These are phyloP conservation scores for Tephrocybe sp. DNA, from an alignment of 768 basidiomycete species.

Conservation along the genomic window DNA sequence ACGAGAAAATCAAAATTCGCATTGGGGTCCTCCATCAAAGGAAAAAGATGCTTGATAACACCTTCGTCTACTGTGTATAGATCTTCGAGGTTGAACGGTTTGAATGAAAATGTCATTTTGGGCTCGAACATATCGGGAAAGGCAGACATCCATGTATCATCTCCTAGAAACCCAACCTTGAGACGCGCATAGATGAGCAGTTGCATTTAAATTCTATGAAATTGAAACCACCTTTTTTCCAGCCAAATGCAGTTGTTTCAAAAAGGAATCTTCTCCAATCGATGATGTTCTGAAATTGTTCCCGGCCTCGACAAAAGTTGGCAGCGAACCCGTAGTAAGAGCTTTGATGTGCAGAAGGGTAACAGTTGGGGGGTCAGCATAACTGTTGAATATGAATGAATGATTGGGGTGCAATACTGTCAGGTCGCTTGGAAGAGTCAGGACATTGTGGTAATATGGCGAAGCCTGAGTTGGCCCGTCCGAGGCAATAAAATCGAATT, in stretches of 20 bases:
- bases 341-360: constrained; percentile 95
- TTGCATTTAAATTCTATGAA: neutral
- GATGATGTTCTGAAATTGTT: constrained; percentile 87
- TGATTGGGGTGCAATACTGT: constrained; percentile 58
- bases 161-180: constrained; percentile 88
- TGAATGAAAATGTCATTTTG: constrained; percentile 80
- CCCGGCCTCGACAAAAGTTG: constrained; percentile 92
- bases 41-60: constrained; percentile 80
- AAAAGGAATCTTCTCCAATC: constrained; percentile 84
- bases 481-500: constrained; percentile 89
- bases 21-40: constrained; percentile 54
- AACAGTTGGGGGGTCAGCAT: constrained; percentile 92
- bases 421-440: constrained; percentile 77
- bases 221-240: constrained; percentile 53
- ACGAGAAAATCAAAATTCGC: constrained; percentile 82
- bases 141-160: constrained; percentile 93
- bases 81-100: constrained; percentile 98
- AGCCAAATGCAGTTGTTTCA: constrained; percentile 63
- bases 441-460: constrained; percentile 74
- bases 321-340: constrained; percentile 90
- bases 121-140: constrained; percentile 74
- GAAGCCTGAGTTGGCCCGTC: constrained; percentile 60
- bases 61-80: constrained; percentile 94
- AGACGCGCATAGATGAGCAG: constrained; percentile 1
- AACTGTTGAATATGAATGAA: constrained; percentile 86